Evolutionary conservation across 129 eudicot genomes (phyloP).

Genomic region (Centrapalus pauciflorus): DNA sequence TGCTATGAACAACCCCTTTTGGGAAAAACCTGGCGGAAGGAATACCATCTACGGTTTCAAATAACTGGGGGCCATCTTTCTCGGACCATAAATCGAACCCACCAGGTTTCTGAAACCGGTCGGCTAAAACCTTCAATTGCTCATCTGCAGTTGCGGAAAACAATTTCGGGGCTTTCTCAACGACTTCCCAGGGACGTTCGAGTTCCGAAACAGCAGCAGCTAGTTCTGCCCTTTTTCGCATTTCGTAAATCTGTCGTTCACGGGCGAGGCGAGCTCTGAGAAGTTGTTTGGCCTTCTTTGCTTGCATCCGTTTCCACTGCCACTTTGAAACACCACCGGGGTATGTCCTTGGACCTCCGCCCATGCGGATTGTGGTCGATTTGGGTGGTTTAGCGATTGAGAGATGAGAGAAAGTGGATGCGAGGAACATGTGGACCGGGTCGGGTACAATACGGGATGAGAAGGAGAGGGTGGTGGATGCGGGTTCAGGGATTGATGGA

Average conservation of each 20-base stretch:
- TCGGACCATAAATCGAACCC: slow-evolving; percentile 97
- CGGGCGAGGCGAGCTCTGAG: slow-evolving; percentile 82
- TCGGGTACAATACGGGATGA: slow-evolving; percentile 26
- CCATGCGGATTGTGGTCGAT: slow-evolving; percentile 70
- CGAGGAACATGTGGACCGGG: slow-evolving; percentile 35
- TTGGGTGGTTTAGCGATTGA: slow-evolving; percentile 28
- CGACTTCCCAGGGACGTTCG: slow-evolving; percentile 90
- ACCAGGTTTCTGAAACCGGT: slow-evolving; percentile 93
- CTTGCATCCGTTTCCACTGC: slow-evolving; percentile 97
- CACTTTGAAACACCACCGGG: slow-evolving; percentile 96
- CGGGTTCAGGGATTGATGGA: slow-evolving; percentile 14
- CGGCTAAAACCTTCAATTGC: slow-evolving; percentile 81
- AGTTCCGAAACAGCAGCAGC: slow-evolving; percentile 79
- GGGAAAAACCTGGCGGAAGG: slow-evolving; percentile 91
- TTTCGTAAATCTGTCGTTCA: slow-evolving; percentile 86
- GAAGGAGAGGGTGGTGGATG: slow-evolving; percentile 36
- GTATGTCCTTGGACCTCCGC: slow-evolving; percentile 92
- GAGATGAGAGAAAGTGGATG: slow-evolving; percentile 24
- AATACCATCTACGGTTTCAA: slow-evolving; percentile 46
- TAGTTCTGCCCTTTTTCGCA: slow-evolving; percentile 89
- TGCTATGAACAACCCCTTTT: slow-evolving; percentile 90
- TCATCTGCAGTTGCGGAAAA: slow-evolving; percentile 80
- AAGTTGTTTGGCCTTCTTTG: slow-evolving; percentile 73
- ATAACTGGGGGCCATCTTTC: slow-evolving; percentile 88
- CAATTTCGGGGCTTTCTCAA: slow-evolving; percentile 66